phyloP scores from a whole-genome alignment of 129 eudicot species.

The Arctium lappa region DNA sequence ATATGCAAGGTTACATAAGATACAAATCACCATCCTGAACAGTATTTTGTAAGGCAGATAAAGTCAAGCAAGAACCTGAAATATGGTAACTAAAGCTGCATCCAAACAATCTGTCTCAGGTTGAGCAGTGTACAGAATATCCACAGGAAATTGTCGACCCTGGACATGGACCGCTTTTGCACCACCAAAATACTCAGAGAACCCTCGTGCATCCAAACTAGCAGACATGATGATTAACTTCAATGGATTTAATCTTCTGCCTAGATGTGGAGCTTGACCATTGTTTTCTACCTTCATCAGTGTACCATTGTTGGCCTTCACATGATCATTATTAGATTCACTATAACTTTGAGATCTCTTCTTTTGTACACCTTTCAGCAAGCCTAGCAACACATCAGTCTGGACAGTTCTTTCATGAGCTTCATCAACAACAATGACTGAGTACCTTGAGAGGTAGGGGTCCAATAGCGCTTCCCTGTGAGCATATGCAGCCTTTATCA shows the following conservation, averaged over 20 bases:
- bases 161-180: conserved; percentile 95
- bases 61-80: conserved; percentile 57
- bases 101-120: conserved; percentile 91
- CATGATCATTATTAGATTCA: conserved; percentile 14
- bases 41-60: neutral
- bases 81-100: conserved; percentile 80
- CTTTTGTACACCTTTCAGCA: conserved; percentile 75
- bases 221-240: conserved; percentile 94
- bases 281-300: conserved; percentile 32
- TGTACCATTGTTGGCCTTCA: conserved; percentile 29
- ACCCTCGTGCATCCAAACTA: conserved; percentile 89
- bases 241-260: conserved; percentile 54
- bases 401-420: conserved; percentile 98
- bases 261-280: conserved; percentile 22
- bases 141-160: conserved; percentile 95
- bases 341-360: conserved; percentile 41
- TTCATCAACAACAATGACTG: conserved; percentile 93
- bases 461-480: conserved; percentile 97
- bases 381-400: conserved; percentile 91
- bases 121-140: conserved; percentile 64
- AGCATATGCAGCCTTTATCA: conserved; percentile 16
- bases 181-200: conserved; percentile 88
- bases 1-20: neutral
- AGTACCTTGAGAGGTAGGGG: conserved; percentile 77
- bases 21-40: neutral